These are phyloP conservation scores for Sarocladium strictum DNA, from an alignment of 2,329 filamentous ascomycete genomes.

Conservation along the genomic window DNA sequence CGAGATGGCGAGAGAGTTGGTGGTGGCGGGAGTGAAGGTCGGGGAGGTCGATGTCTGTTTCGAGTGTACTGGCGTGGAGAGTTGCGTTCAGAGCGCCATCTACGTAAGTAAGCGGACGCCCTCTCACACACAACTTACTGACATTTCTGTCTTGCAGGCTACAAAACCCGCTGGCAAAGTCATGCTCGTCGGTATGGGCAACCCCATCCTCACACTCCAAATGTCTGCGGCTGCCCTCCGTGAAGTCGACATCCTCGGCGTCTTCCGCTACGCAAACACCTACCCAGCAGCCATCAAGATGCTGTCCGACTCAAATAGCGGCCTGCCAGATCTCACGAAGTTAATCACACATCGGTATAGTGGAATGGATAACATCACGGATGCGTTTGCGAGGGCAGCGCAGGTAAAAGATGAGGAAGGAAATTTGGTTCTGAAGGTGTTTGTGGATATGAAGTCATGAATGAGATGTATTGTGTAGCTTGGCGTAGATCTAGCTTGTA, in stretches of 20 bases:
- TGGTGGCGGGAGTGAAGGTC: conserved; percentile 38
- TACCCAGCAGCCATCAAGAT: conserved; percentile 43
- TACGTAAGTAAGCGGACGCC: conserved; percentile 43
- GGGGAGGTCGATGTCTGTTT: conserved; percentile 51
- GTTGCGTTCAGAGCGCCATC: conserved; percentile 47
- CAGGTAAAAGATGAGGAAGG: conserved; percentile 64
- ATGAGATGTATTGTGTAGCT: too few relatives aligned
- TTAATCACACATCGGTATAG: conserved; percentile 66
- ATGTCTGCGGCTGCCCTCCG: conserved; percentile 62
- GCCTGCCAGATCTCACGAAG: conserved; percentile 58
- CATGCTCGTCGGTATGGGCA: conserved; percentile 68
- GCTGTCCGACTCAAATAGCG: conserved; percentile 38
- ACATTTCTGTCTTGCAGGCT: conserved; percentile 15
- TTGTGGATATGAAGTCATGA: conserved; percentile 40
- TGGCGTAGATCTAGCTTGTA: too few relatives aligned
- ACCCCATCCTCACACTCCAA: conserved; percentile 62
- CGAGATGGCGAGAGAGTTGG: conserved; percentile 30
- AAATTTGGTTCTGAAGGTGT: conserved; percentile 68
- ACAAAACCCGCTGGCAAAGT: conserved; percentile 63
- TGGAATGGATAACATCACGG: conserved; percentile 56
- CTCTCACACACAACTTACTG: neutral
- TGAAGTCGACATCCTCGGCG: conserved; percentile 65
- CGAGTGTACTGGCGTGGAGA: conserved; percentile 14
- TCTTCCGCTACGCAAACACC: conserved; percentile 61
- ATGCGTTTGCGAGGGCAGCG: conserved; percentile 68